These are phyloP conservation scores for Solanum lignicaule DNA, from an alignment of 257 asterid genomes.

Conservation along the genomic window DNA sequence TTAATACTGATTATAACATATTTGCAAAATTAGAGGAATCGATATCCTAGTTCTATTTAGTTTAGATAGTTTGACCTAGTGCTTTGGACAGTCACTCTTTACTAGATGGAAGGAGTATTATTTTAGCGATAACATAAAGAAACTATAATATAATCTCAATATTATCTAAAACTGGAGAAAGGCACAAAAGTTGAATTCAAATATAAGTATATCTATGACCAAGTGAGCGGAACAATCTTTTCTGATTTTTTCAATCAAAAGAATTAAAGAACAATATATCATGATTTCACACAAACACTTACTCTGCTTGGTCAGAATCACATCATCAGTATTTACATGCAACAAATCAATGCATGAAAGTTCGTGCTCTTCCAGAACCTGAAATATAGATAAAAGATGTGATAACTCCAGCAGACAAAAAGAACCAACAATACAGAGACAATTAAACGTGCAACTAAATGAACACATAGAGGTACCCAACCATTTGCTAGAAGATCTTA, in stretches of 20 bases:
- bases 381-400: constrained; percentile 18
- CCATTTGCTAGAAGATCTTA: not conserved
- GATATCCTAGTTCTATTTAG: not conserved
- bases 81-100: not conserved
- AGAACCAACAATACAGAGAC: not conserved
- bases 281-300: constrained; percentile 18
- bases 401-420: not conserved
- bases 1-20: not conserved
- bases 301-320: constrained; percentile 80
- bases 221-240: not conserved
- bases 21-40: not conserved
- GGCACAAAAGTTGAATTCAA: not conserved
- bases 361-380: constrained; percentile 87
- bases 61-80: not conserved
- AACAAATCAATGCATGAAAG: constrained; percentile 73
- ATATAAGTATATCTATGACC: not conserved
- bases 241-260: not conserved
- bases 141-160: not conserved
- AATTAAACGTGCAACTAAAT: not conserved
- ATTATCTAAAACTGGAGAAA: not conserved
- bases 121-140: not conserved
- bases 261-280: not conserved
- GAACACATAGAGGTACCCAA: not conserved
- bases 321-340: constrained; percentile 65
- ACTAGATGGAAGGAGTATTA: not conserved